These are phyloP conservation scores for Ceratocystiopsis minuta DNA, from an alignment of 2,329 filamentous ascomycete genomes.

Conservation along the genomic window DNA sequence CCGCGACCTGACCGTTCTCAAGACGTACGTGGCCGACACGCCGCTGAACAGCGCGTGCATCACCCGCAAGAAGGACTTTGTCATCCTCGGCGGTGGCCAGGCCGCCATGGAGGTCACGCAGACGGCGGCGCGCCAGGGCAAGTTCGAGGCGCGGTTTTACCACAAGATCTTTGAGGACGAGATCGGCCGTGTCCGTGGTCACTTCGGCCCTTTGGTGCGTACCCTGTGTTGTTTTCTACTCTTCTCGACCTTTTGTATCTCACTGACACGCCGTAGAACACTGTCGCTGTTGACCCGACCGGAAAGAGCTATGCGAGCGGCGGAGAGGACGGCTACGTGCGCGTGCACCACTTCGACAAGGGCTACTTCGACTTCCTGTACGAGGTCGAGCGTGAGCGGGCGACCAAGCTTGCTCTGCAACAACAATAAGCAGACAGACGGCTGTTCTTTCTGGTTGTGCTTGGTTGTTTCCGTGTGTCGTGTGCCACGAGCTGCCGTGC, in stretches of 20 bases:
- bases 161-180: slow-evolving; percentile 99
- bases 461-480: no score
- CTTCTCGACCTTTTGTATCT: background rate
- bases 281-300: slow-evolving; percentile 79
- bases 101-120: slow-evolving; percentile 98
- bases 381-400: slow-evolving; percentile 81
- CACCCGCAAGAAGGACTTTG: slow-evolving; percentile 90
- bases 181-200: slow-evolving; percentile 87
- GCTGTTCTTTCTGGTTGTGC: background rate
- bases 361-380: slow-evolving; percentile 97
- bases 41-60: slow-evolving; percentile 92
- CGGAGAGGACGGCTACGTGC: slow-evolving; percentile 95
- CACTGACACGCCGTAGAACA: slow-evolving; percentile 41
- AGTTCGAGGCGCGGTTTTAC: slow-evolving; percentile 98
- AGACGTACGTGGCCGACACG: slow-evolving; percentile 83
- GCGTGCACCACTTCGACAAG: slow-evolving; percentile 97
- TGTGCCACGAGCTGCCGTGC: no score
- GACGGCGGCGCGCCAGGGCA: slow-evolving; percentile 83
- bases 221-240: background rate
- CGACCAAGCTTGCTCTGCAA: slow-evolving; percentile 22
- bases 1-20: slow-evolving; percentile 75
- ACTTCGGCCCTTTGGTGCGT: slow-evolving; percentile 69
- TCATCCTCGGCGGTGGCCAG: slow-evolving; percentile 94
- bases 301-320: slow-evolving; percentile 88
- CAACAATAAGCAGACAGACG: slow-evolving; percentile 7